Conservation (phyloP, 78 protist species). For the Dictyostelium capitatum region DNA sequence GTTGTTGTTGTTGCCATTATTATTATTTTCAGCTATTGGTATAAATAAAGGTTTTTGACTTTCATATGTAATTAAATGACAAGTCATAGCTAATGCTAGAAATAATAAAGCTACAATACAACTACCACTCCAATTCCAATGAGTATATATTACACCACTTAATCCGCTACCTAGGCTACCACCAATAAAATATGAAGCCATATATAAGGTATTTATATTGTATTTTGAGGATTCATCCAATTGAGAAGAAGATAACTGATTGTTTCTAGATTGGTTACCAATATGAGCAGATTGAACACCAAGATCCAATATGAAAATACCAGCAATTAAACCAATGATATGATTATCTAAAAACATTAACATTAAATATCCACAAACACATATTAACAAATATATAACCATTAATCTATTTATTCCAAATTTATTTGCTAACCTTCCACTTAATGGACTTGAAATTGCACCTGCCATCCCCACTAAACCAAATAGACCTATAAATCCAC, state of each 20-base stretch:
- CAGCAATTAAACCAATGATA: slow-evolving; percentile 38
- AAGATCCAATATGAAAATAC: slow-evolving; percentile 56
- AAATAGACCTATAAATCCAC: slow-evolving; percentile 68
- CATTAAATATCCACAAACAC: slow-evolving; percentile 9
- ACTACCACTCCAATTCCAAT: slow-evolving; percentile 17
- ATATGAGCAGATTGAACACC: slow-evolving; percentile 70
- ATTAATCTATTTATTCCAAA: slow-evolving; percentile 10
- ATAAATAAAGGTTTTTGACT: not conserved
- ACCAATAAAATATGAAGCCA: slow-evolving; percentile 70
- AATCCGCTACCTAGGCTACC: slow-evolving; percentile 57
- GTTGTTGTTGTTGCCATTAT: no score
- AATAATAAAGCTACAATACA: slow-evolving; percentile 23
- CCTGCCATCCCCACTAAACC: slow-evolving; percentile 78
- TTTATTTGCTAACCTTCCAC: not conserved
- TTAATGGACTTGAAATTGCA: slow-evolving; percentile 36
- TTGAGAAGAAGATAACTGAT: not conserved
- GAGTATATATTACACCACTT: slow-evolving; percentile 7
- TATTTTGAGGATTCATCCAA: not conserved
- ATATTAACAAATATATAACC: not conserved
- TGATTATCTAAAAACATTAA: slow-evolving; percentile 29
- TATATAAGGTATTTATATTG: slow-evolving; percentile 37
- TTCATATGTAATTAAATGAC: slow-evolving; percentile 29
- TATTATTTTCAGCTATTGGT: not conserved
- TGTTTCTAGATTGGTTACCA: slow-evolving; percentile 49
- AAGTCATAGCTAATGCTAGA: slow-evolving; percentile 29